Base-by-base conservation (phyloP, 805 yeast genomes). In the Candida quercuum region DNA sequence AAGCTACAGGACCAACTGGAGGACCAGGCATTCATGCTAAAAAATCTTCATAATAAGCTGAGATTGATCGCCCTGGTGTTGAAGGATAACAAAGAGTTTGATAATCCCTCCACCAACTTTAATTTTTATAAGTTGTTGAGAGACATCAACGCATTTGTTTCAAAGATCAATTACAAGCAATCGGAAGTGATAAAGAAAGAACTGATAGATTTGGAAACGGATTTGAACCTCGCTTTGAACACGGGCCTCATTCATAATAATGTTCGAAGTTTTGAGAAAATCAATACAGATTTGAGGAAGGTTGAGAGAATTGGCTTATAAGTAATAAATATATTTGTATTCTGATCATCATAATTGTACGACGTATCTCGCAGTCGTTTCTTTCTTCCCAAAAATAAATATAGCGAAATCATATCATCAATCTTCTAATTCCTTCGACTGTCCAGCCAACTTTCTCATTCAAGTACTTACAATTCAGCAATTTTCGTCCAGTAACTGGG, bases 401-500 rank as follows among this genome's bases (percentile, higher is more conserved):
- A 22, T 22, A 22, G 11, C 24, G n/a, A 6, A 25, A 25, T 19
- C 16, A 29, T 19, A 86, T 66, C 48, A 87, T 76, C n/a, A 89
- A 59, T 43, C 86, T 67, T 47, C 96, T 66, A 7, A 89, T 59
- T 1, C 95, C 91, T 33, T 74, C 77, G n/a, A 81, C 71, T 36
- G 76, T 78, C 86, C 91, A 86, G 39, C 70, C 72, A 26, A 75
- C 73, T 21, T 66, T 54, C 7, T 71, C 68, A n/a, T 67, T 61
- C 45, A 76, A 75, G 65, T 75, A 81, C 43, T 67, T 66, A 57
- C 96, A 88, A 6, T 86, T 86, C 24, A 88, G 57, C 25, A 91
- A 63, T 47, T 67, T 74, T 38, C 71, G 78, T 1, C 88, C 85
- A 0, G 96, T 84, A 1, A 85, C 71, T 0, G 98, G 98, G 55